Base-by-base conservation (phyloP, 2,329 filamentous ascomycete species). In the Cryphonectria carpinicola region DNA sequence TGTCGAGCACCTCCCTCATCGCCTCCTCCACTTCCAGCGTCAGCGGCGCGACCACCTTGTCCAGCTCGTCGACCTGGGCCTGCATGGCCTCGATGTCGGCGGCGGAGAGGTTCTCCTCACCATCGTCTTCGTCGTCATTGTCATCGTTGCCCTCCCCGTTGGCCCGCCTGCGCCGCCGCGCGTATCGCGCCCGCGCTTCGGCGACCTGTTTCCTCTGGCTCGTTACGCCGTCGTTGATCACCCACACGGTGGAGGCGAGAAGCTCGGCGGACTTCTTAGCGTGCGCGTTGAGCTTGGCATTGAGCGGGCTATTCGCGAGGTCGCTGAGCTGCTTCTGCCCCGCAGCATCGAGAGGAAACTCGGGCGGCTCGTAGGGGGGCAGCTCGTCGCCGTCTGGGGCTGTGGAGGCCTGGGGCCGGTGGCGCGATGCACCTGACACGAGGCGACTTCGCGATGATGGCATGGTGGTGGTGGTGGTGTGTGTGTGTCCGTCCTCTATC, bases 331-430 rank as follows among this genome's bases (percentile, higher is more conserved):
- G 79, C 28, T 78, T 79, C 67, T 81, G 79, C 11, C 80, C 80
- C 7, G 71, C 69, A 17, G 81, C 78, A 69, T 81, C 80, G 72
- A 88, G 82, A 7, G 84, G 82, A 70, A 81, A 84, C 13, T 79
- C 76, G 10, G 84, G 86, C 3, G 84, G 80, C 70, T 89, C 81
- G 78, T 89, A 88, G 1, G 80, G 79, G 2, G 86, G 86, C n/a
- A 88, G 77, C 19, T 80, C 76, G 32, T 56, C 56, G 65, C 69
- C 35, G 32, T 28, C 43, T n/a, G 22, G 8, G 25, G 65, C 28
- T n/a, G 60, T 52, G 13, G 70, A 28, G 22, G 62, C 46, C 56
- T 58, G 62, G 2, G 65, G 43, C 39, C 70, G 72, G 46, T 68
- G 79, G 78, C 54, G 66, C 25, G 63, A 68, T 28, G 28, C 58